Percentiles rank a stretch among this genome's conserved stretches.
Evolutionary conservation across 345 rosid species (phyloP).

Genomic region (Camelina laxa): DNA sequence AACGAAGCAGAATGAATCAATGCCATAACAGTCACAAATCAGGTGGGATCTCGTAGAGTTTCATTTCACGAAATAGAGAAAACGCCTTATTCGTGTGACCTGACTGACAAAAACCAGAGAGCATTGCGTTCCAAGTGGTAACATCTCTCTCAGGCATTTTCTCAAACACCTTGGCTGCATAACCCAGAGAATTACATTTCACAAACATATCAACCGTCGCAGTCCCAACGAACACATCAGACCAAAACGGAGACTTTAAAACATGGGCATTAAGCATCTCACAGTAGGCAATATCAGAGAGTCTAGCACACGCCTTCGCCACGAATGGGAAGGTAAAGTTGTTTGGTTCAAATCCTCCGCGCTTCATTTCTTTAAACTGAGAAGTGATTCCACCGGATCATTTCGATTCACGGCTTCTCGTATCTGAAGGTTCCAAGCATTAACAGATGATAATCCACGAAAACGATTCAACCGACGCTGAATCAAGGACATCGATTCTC

Average conservation of each 20-base stretch:
- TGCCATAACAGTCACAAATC: conserved; percentile 63
- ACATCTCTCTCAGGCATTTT: conserved; percentile 61
- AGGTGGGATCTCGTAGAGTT: conserved; percentile 45
- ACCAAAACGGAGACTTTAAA: conserved; percentile 52
- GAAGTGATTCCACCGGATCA: conserved; percentile 47
- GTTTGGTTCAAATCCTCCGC: conserved; percentile 51
- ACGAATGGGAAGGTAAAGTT: conserved; percentile 63
- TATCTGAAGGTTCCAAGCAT: conserved; percentile 52
- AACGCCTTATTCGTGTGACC: conserved; percentile 45
- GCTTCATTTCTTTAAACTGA: conserved; percentile 57
- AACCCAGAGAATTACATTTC: conserved; percentile 47
- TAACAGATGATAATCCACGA: conserved; percentile 31
- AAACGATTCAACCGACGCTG: conserved; percentile 29
- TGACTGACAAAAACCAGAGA: conserved; percentile 54
- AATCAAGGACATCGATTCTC: conserved; percentile 40
- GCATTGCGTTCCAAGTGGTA: conserved; percentile 67
- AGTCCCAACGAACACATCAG: conserved; percentile 57
- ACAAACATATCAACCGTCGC: conserved; percentile 53
- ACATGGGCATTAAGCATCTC: conserved; percentile 55
- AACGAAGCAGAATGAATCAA: conserved; percentile 44
- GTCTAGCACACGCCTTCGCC: conserved; percentile 67
- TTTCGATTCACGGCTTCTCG: conserved; percentile 52
- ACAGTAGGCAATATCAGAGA: conserved; percentile 37
- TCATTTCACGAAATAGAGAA: conserved; percentile 54
- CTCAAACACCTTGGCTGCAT: conserved; percentile 54